phyloP scores from a whole-genome alignment of 352 stramenopile species.

The Phytophthora aleatoria region DNA sequence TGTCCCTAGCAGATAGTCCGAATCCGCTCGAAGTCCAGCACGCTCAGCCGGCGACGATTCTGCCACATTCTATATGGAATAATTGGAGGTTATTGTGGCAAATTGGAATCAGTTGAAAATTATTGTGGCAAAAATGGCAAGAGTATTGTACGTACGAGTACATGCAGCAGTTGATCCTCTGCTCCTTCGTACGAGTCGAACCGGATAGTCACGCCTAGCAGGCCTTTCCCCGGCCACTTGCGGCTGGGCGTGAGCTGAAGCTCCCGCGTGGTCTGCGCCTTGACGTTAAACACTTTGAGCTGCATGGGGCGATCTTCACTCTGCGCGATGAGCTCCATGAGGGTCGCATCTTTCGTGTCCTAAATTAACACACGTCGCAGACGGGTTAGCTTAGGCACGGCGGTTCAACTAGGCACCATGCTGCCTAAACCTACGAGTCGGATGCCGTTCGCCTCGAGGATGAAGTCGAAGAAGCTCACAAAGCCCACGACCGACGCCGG shows the following conservation, averaged over 20 bases:
- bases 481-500: slow-evolving; percentile 92
- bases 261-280: slow-evolving; percentile 73
- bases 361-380: slow-evolving; percentile 8
- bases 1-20: slow-evolving; percentile 96
- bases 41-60: slow-evolving; percentile 88
- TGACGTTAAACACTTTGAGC: slow-evolving; percentile 82
- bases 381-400: slow-evolving; percentile 3
- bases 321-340: slow-evolving; percentile 93
- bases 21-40: slow-evolving; percentile 86
- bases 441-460: slow-evolving; percentile 94
- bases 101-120: background rate
- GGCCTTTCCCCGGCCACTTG: slow-evolving; percentile 93
- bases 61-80: slow-evolving; percentile 70
- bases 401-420: slow-evolving; percentile 1
- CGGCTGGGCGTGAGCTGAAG: slow-evolving; percentile 91
- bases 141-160: slow-evolving; percentile 67
- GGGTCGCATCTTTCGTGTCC: slow-evolving; percentile 86
- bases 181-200: slow-evolving; percentile 97
- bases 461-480: slow-evolving; percentile 98
- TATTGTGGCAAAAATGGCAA: background rate
- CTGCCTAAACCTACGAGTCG: slow-evolving; percentile 45
- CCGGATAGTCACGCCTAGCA: slow-evolving; percentile 97
- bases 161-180: slow-evolving; percentile 95
- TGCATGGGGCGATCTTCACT: slow-evolving; percentile 79
- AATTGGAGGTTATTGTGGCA: background rate